Evolutionary conservation across 148 eudicot genomes (phyloP).

Genomic region (Oxyria digyna): DNA sequence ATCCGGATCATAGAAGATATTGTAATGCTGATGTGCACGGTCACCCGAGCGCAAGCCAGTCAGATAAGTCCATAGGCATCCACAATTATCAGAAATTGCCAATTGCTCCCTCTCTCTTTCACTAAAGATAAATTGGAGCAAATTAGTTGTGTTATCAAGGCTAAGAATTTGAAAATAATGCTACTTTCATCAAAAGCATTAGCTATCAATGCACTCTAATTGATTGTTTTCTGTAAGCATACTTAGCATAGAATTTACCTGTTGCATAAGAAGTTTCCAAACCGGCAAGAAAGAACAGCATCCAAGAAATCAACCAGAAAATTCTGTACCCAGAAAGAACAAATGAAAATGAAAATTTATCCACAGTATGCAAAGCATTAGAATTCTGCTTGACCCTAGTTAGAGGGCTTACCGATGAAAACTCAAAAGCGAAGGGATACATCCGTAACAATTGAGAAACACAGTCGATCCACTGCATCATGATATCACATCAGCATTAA

Average conservation of each 20-base stretch:
- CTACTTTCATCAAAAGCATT: background rate
- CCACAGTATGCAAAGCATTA: background rate
- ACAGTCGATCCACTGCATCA: slow-evolving; percentile 94
- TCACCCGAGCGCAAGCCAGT: slow-evolving; percentile 59
- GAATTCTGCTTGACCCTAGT: background rate
- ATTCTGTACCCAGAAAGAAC: slow-evolving; percentile 29
- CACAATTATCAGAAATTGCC: slow-evolving; percentile 60
- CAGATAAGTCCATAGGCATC: slow-evolving; percentile 82
- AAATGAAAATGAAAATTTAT: background rate
- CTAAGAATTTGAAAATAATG: background rate
- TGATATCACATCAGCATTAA: slow-evolving; percentile 6
- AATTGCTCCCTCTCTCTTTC: slow-evolving; percentile 83
- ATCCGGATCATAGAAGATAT: slow-evolving; percentile 71
- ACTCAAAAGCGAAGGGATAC: slow-evolving; percentile 95
- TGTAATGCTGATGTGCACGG: slow-evolving; percentile 68
- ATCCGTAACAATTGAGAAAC: slow-evolving; percentile 83
- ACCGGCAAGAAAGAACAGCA: slow-evolving; percentile 77
- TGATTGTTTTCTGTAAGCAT: background rate
- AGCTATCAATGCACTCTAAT: background rate
- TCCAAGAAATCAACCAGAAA: slow-evolving; percentile 91
- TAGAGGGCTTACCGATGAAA: slow-evolving; percentile 59
- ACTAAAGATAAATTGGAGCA: slow-evolving; percentile 21
- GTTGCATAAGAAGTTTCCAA: slow-evolving; percentile 95
- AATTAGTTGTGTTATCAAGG: background rate
- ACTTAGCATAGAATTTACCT: slow-evolving; percentile 30